These are phyloP conservation scores for Mortierella sp. DNA, from an alignment of 371 early-diverging fungal species.

Conservation along the genomic window DNA sequence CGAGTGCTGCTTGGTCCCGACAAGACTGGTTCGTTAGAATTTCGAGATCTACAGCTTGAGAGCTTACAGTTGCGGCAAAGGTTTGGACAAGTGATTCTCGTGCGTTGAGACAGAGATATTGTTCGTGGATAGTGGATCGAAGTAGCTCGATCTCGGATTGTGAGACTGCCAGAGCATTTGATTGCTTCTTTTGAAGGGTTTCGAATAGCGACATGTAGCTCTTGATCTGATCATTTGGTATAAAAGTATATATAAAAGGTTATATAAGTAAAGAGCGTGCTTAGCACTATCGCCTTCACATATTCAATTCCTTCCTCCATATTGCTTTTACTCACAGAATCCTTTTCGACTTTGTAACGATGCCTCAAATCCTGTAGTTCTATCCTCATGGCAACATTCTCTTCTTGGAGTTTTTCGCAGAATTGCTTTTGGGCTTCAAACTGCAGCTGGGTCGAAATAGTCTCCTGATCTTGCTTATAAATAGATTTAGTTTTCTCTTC, in stretches of 20 bases:
- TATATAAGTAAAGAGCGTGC: neutral
- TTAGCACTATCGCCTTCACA: too few species aligned
- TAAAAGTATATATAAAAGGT: neutral
- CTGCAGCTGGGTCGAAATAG: conserved; percentile 9
- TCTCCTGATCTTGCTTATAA: neutral
- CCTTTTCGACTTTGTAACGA: conserved; percentile 31
- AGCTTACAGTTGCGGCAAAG: conserved; percentile 18
- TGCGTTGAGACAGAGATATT: conserved; percentile 15
- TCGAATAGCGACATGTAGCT: conserved; percentile 54
- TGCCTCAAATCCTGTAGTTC: conserved; percentile 33
- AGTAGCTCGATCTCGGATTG: conserved; percentile 34
- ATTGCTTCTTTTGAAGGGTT: conserved; percentile 51
- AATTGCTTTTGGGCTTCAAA: conserved; percentile 22
- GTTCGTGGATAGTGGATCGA: conserved; percentile 11
- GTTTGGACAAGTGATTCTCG: conserved; percentile 38
- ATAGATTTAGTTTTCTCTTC: neutral
- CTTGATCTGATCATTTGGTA: conserved; percentile 26
- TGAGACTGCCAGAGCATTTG: conserved; percentile 43
- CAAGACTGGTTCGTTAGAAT: conserved; percentile 15
- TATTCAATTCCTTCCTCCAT: neutral
- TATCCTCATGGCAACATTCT: conserved; percentile 37
- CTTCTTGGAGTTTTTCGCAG: conserved; percentile 37
- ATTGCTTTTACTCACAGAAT: conserved; percentile 29
- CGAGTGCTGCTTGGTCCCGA: conserved; percentile 26
- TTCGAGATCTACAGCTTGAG: conserved; percentile 38